These are phyloP conservation scores for Fusarium aywerte DNA, from an alignment of 2,329 filamentous ascomycete species.

Conservation along the genomic window DNA sequence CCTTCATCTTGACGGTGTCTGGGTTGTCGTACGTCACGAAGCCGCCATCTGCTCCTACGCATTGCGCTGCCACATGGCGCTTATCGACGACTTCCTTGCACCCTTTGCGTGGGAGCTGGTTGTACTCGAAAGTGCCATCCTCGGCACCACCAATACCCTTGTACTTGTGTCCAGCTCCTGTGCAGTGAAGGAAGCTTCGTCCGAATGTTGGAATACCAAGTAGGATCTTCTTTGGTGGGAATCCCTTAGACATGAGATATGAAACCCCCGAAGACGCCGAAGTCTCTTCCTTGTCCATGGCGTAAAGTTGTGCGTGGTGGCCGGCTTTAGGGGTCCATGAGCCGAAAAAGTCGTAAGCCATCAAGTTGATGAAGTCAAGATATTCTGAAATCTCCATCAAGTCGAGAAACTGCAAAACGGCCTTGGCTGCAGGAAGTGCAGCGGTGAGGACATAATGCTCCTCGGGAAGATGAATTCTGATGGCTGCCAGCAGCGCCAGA, in stretches of 20 bases:
- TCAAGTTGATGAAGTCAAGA: constrained; percentile 80
- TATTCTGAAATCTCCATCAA: constrained; percentile 70
- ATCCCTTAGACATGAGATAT: constrained; percentile 72
- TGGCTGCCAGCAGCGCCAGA: constrained; percentile 71
- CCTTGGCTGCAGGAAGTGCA: constrained; percentile 74
- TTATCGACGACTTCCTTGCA: constrained; percentile 76
- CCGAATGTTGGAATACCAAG: constrained; percentile 82
- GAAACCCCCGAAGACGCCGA: constrained; percentile 75
- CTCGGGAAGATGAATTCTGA: constrained; percentile 74
- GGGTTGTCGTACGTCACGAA: constrained; percentile 85
- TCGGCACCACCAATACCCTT: constrained; percentile 66
- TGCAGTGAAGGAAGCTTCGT: constrained; percentile 75
- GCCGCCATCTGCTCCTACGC: constrained; percentile 76
- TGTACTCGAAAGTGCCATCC: constrained; percentile 78
- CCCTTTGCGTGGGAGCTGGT: constrained; percentile 69
- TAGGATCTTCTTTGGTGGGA: constrained; percentile 76
- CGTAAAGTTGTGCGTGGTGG: constrained; percentile 80
- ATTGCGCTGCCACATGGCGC: constrained; percentile 75
- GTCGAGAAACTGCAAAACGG: constrained; percentile 76
- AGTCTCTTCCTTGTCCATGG: constrained; percentile 67
- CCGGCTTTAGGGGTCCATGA: constrained; percentile 74
- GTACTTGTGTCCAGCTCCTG: constrained; percentile 71
- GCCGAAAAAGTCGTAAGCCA: constrained; percentile 83
- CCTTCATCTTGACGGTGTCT: constrained; percentile 80
- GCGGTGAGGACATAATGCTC: constrained; percentile 77